These are phyloP conservation scores for Lablab purpureus DNA, from an alignment of 306 rosid genomes.

Conservation along the genomic window DNA sequence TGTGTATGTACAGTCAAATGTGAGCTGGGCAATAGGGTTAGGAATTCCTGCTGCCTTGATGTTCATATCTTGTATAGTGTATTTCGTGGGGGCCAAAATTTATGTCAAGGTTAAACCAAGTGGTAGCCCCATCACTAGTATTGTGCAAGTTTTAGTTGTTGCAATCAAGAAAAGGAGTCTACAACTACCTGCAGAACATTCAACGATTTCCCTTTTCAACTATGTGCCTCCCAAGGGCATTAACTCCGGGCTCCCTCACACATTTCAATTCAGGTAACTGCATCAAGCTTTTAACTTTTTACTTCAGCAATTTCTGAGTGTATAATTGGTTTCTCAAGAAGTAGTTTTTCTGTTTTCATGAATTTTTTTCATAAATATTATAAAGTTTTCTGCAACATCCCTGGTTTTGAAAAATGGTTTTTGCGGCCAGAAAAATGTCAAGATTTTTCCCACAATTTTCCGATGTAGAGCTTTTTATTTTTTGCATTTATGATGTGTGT, in stretches of 20 bases:
- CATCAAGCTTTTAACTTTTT: not conserved
- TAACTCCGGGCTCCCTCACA: conserved; percentile 69
- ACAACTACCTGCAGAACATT: conserved; percentile 55
- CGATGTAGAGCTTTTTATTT: too few relatives aligned
- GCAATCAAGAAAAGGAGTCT: conserved; percentile 67
- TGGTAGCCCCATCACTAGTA: conserved; percentile 84
- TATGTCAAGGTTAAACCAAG: conserved; percentile 80
- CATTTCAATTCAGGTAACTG: conserved; percentile 80
- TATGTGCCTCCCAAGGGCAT: conserved; percentile 60
- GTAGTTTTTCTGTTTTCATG: not conserved
- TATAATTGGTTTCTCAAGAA: not conserved
- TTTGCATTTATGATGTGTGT: too few relatives aligned
- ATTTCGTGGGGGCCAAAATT: conserved; percentile 71
- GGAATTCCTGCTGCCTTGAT: conserved; percentile 82
- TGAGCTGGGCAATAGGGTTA: conserved; percentile 84
- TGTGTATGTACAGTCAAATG: conserved; percentile 77
- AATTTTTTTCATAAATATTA: not conserved
- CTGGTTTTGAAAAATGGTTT: too few relatives aligned
- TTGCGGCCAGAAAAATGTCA: too few relatives aligned
- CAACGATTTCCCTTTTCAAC: conserved; percentile 64
- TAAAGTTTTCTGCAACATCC: too few relatives aligned
- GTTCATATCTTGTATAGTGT: conserved; percentile 66
- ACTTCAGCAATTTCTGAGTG: not conserved
- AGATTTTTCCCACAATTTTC: too few relatives aligned
- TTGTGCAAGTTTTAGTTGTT: conserved; percentile 72